phyloP scores from a whole-genome alignment of 768 basidiomycete species.

The Lactarius akahatsu region DNA sequence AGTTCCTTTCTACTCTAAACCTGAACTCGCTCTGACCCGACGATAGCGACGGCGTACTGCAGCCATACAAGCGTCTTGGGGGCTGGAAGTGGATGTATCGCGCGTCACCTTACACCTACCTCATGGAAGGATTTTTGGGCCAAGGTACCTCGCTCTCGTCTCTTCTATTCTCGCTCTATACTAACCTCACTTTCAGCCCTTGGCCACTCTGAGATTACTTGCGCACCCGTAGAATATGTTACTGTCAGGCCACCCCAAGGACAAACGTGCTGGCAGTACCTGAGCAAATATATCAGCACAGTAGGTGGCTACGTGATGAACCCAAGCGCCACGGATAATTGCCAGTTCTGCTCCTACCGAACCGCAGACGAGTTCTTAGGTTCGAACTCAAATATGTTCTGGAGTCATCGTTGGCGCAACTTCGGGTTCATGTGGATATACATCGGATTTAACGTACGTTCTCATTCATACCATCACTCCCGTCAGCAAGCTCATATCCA shows the following conservation, averaged over 20 bases:
- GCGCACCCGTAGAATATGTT: slow-evolving; percentile 58
- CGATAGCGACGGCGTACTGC: slow-evolving; percentile 48
- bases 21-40: background rate
- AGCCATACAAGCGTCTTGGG: slow-evolving; percentile 44
- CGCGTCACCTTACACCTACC: slow-evolving; percentile 38
- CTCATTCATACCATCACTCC: background rate
- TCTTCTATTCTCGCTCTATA: background rate
- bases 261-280: slow-evolving; percentile 48
- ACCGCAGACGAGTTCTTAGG: slow-evolving; percentile 60
- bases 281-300: slow-evolving; percentile 41
- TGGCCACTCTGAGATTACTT: slow-evolving; percentile 50
- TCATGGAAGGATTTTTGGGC: slow-evolving; percentile 41
- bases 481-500: background rate
- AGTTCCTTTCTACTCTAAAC: slow-evolving; percentile 16
- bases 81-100: slow-evolving; percentile 49
- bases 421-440: slow-evolving; percentile 48
- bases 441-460: slow-evolving; percentile 45
- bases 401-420: slow-evolving; percentile 49
- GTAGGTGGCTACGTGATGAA: slow-evolving; percentile 51
- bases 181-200: slow-evolving; percentile 41
- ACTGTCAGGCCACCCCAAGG: slow-evolving; percentile 48
- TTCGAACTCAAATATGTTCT: slow-evolving; percentile 59
- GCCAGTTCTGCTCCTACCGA: slow-evolving; percentile 56
- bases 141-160: slow-evolving; percentile 42
- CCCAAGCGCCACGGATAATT: slow-evolving; percentile 39